Conservation (phyloP, 225 moss, liverwort and hornwort species). For the Thuidium tamariscinum region DNA sequence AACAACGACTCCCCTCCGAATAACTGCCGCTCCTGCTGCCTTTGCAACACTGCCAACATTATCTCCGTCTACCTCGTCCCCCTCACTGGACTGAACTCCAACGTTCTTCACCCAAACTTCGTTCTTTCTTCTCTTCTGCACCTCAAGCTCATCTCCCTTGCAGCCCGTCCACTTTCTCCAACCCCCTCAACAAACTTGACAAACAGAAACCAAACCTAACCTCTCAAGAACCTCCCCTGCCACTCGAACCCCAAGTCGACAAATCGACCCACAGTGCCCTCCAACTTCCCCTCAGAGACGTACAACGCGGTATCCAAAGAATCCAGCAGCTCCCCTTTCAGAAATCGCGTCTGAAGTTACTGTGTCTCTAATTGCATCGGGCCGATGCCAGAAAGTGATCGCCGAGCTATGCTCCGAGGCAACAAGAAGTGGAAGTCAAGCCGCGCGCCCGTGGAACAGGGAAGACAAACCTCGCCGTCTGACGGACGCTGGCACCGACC, state of each 20-base stretch:
- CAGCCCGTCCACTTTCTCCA: background rate
- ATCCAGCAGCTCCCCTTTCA: background rate
- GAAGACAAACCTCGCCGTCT: background rate
- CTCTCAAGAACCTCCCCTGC: background rate
- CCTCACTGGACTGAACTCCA: background rate
- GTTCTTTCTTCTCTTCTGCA: background rate
- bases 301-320: background rate
- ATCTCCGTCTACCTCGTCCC: background rate
- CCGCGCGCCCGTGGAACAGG: background rate
- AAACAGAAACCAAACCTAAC: background rate
- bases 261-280: background rate
- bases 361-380: background rate
- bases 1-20: constrained; percentile 27
- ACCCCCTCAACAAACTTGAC: background rate
- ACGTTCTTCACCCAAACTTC: background rate
- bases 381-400: background rate
- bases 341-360: background rate
- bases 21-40: constrained; percentile 57
- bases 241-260: background rate
- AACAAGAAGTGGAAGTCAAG: constrained; percentile 2
- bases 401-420: background rate
- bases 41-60: constrained; percentile 91
- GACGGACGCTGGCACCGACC: background rate
- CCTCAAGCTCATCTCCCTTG: background rate
- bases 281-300: background rate